Base-by-base conservation (phyloP, 352 stramenopile genomes). In the Elongisporangium anandrum region DNA sequence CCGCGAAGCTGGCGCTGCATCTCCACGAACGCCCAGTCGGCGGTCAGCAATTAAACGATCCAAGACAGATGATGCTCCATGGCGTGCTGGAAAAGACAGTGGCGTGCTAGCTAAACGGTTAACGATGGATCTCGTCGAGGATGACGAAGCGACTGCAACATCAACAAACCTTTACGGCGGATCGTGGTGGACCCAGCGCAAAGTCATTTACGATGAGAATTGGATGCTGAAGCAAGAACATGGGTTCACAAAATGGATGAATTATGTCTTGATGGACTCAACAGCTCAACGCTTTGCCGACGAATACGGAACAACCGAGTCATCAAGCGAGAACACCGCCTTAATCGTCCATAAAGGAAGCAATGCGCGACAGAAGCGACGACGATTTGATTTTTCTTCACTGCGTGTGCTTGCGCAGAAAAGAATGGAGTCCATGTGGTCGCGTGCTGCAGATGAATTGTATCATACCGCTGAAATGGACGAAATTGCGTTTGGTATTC, bases 211-310 rank as follows among this genome's bases (percentile, higher is more conserved):
- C 39, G 83, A 95, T 49, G 85, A 87, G 50, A 74, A 89, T 50
- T 94, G 87, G 85, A 88, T 92, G 68, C 56, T 69, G 4, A 91
- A 91, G 45, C 87, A 95, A 60, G 82, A 85, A 24, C 69, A 87
- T 61, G 84, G 79, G 0, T 93, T 94, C 51, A 91, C 78, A 10
- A 92, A 90, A 56, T 95, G 87, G 87, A 88, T 94, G 49, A 95
- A 95, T 65, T 94, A 89, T 63, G 85, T 93, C 21, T 59, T 94
- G 0, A 69, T 92, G 5, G 78, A 90, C 26, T 72, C 79, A 3
- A 77, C 72, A 23, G 64, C 66, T 1, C 63, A 85, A 23, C 72
- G 73, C 21, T 59, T 85, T 41, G 47, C 59, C n/a, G 68, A 67
- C 26, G 69, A 77, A 50, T 57, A 41, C 13, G 29, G 9, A 15